Percentiles rank a stretch among this genome's conserved stretches.
Conservation (phyloP, 192 early-diverging fungal species). For the Ramicandelaber brevisporus region DNA sequence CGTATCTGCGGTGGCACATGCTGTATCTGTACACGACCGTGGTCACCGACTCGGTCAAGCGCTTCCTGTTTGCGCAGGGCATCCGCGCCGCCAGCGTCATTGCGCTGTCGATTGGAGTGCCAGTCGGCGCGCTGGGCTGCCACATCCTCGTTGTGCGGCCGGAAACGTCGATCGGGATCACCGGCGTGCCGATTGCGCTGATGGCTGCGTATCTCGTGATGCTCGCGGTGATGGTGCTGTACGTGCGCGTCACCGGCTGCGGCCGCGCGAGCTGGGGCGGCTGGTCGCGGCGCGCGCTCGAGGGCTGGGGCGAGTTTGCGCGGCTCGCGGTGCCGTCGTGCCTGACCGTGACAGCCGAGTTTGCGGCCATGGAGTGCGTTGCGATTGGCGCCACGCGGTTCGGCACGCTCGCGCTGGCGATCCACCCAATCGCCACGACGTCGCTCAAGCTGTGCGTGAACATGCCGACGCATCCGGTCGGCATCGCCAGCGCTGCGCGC, state of each 20-base stretch:
- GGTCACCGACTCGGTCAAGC: constrained; percentile 56
- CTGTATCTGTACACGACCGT: constrained; percentile 42
- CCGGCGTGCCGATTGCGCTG: constrained; percentile 43
- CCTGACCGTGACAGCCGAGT: constrained; percentile 54
- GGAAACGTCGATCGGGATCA: constrained; percentile 24
- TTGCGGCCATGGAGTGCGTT: constrained; percentile 48
- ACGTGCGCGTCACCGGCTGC: constrained; percentile 25
- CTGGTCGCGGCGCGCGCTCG: constrained; percentile 42
- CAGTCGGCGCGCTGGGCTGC: constrained; percentile 43
- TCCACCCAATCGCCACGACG: constrained; percentile 53
- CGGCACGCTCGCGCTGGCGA: constrained; percentile 46
- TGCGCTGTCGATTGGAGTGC: constrained; percentile 37
- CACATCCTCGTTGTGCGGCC: constrained; percentile 41
- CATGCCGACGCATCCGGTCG: constrained; percentile 36
- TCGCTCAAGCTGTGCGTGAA: constrained; percentile 35
- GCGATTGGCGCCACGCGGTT: constrained; percentile 52
- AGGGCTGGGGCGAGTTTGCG: constrained; percentile 26
- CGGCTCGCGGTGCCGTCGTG: constrained; percentile 55
- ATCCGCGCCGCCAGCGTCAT: constrained; percentile 58
- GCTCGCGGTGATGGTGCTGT: constrained; percentile 17
- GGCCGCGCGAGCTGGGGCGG: constrained; percentile 67
- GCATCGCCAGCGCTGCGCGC: constrained; percentile 57
- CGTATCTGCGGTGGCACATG: constrained; percentile 34
- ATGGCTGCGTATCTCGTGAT: constrained; percentile 22
- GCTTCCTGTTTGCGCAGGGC: constrained; percentile 73